Evolutionary conservation across 768 basidiomycete species (phyloP).

Genomic region (Trametes cubensis): DNA sequence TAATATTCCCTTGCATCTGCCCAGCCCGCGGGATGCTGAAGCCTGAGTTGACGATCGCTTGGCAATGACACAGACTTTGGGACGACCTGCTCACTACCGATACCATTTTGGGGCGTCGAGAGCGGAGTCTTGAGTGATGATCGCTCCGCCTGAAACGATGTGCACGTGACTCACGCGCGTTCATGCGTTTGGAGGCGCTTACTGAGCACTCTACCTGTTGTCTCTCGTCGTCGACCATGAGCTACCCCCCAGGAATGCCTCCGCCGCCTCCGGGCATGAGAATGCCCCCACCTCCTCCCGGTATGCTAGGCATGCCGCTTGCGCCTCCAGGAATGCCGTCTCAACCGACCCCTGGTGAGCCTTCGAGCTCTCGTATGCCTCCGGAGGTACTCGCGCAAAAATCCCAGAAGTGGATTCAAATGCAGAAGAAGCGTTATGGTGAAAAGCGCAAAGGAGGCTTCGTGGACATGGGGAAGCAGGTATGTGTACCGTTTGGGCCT

Average conservation of each 20-base stretch:
- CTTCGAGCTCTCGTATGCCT: constrained; percentile 48
- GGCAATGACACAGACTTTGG: too few relatives aligned
- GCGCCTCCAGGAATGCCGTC: constrained; percentile 41
- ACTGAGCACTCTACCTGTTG: constrained; percentile 17
- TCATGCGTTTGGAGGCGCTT: constrained; percentile 16
- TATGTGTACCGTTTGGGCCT: constrained; percentile 39
- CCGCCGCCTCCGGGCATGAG: constrained; percentile 47
- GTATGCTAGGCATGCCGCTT: constrained; percentile 39
- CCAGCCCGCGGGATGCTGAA: too few relatives aligned
- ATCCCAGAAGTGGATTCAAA: constrained; percentile 93
- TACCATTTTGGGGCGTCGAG: too few relatives aligned
- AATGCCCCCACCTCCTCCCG: constrained; percentile 42
- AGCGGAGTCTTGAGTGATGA: not conserved
- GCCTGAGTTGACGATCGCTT: too few relatives aligned
- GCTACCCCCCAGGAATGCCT: constrained; percentile 58
- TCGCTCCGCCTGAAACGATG: not conserved
- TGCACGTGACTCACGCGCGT: constrained; percentile 22
- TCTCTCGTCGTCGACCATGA: constrained; percentile 43
- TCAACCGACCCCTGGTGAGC: constrained; percentile 37
- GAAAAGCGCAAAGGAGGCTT: constrained; percentile 89
- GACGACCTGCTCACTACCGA: too few relatives aligned
- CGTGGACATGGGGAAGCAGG: constrained; percentile 93
- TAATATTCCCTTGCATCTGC: too few relatives aligned
- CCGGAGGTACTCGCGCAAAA: constrained; percentile 84
- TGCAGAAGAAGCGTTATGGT: constrained; percentile 91